Evolutionary conservation across 306 rosid genomes (phyloP).

Genomic region (Medicago lupulina): DNA sequence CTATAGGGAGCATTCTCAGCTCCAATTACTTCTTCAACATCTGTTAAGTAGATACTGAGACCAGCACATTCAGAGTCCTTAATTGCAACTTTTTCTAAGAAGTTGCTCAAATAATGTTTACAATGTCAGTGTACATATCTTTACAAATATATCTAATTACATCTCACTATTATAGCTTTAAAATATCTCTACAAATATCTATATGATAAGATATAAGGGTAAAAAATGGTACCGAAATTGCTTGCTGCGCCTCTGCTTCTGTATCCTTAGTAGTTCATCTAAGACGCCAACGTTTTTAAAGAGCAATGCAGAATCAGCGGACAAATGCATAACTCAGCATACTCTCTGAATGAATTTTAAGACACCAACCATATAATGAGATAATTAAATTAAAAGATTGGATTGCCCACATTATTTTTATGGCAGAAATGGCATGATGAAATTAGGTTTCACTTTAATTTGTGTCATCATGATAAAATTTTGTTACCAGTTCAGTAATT

Average conservation of each 20-base stretch:
- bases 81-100: slow-evolving; percentile 86
- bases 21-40: slow-evolving; percentile 82
- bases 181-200: not conserved
- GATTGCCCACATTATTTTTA: not conserved
- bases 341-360: no score
- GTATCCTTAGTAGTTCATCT: slow-evolving; percentile 38
- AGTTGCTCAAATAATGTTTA: not conserved
- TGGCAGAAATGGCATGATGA: no score
- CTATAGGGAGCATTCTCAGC: slow-evolving; percentile 73
- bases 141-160: not conserved
- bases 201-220: not conserved
- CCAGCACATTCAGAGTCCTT: slow-evolving; percentile 29
- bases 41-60: slow-evolving; percentile 71
- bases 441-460: no score
- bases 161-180: not conserved
- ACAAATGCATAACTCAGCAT: slow-evolving; percentile 37
- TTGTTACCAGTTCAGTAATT: no score
- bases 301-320: slow-evolving; percentile 57
- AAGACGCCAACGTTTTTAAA: slow-evolving; percentile 48
- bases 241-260: slow-evolving; percentile 60
- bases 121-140: not conserved
- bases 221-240: slow-evolving; percentile 64
- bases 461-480: no score
- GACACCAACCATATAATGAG: not conserved
- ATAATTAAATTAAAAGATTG: not conserved